Evolutionary conservation across 352 stramenopile species (phyloP).

Genomic region (Poterioochromonas sp.): DNA sequence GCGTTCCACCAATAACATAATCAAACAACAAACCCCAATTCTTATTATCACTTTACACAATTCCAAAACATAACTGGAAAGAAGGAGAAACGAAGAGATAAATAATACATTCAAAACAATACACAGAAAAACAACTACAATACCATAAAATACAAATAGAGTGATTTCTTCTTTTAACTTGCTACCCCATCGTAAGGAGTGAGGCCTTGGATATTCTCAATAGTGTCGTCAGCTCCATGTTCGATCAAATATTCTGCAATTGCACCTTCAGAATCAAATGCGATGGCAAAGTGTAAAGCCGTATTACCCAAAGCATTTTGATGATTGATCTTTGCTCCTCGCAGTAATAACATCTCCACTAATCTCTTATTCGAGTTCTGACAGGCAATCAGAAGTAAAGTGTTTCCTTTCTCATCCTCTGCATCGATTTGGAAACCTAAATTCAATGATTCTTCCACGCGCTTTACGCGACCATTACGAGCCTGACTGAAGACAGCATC

Average conservation of each 20-base stretch:
- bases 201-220: conserved; percentile 76
- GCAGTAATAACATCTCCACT: conserved; percentile 68
- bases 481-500: conserved; percentile 51
- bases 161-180: background rate
- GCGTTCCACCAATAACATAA: background rate
- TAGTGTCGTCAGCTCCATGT: conserved; percentile 78
- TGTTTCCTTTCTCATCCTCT: conserved; percentile 83
- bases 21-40: background rate
- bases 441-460: conserved; percentile 73
- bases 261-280: conserved; percentile 72
- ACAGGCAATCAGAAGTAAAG: conserved; percentile 68
- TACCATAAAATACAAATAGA: background rate
- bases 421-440: conserved; percentile 71
- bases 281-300: conserved; percentile 82
- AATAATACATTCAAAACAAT: background rate
- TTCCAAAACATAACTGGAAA: background rate
- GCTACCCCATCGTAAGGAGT: conserved; percentile 69
- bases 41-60: background rate
- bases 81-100: background rate
- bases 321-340: conserved; percentile 77
- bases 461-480: conserved; percentile 72
- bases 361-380: conserved; percentile 79
- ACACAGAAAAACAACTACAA: background rate
- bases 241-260: conserved; percentile 80
- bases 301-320: conserved; percentile 80